Percentiles rank a stretch among this genome's conserved stretches.
These are phyloP conservation scores for Ampelocalamus luodianensis DNA, from an alignment of 176 grass and related monocot genomes.

Conservation along the genomic window DNA sequence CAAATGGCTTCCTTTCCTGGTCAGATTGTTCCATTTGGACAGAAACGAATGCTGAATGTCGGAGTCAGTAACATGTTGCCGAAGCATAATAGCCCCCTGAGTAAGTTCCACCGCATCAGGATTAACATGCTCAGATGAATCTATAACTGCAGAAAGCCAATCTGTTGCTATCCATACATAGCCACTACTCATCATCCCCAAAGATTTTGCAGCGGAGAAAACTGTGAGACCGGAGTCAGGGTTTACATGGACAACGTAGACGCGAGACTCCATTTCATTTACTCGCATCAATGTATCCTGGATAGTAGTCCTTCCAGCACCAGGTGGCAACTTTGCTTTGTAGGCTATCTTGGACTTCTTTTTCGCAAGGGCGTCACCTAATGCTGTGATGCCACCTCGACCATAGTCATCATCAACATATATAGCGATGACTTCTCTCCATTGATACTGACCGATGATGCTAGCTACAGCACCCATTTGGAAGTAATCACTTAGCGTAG, in stretches of 20 bases:
- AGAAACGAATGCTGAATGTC: constrained; percentile 45
- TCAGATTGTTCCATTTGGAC: constrained; percentile 60
- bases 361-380: constrained; percentile 70
- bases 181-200: constrained; percentile 75
- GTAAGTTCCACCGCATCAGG: constrained; percentile 52
- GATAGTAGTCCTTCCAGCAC: constrained; percentile 46
- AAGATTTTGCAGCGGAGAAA: constrained; percentile 71
- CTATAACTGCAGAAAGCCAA: constrained; percentile 76
- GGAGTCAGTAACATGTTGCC: constrained; percentile 69
- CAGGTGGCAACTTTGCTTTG: constrained; percentile 68
- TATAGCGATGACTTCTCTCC: constrained; percentile 75
- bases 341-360: constrained; percentile 62
- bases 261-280: constrained; percentile 76
- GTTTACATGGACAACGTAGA: constrained; percentile 89
- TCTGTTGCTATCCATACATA: constrained; percentile 97
- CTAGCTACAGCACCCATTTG: constrained; percentile 75
- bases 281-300: constrained; percentile 58
- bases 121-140: constrained; percentile 48
- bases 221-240: constrained; percentile 74
- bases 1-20: constrained; percentile 30
- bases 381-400: constrained; percentile 64
- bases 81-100: constrained; percentile 79
- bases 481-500: constrained; percentile 63
- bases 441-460: constrained; percentile 58
- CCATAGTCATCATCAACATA: constrained; percentile 88